Evolutionary conservation across 2,329 filamentous ascomycete species (phyloP).

Genomic region (Keithomyces neogunnii): DNA sequence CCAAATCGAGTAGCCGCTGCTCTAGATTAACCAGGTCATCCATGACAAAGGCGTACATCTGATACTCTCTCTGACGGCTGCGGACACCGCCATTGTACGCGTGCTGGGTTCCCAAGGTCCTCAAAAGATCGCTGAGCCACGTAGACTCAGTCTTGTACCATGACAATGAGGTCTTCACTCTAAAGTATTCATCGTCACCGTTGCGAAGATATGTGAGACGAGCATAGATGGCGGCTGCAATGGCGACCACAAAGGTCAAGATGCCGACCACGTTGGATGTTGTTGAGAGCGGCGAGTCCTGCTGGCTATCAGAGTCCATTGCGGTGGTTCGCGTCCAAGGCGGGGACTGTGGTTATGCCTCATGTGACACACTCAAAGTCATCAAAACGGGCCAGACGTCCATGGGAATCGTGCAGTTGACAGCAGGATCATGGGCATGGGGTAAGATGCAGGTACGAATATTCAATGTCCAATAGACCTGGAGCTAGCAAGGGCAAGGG

Average conservation of each 20-base stretch:
- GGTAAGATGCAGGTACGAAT: too few relatives aligned
- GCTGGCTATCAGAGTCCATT: constrained; percentile 6
- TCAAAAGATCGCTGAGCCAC: constrained; percentile 34
- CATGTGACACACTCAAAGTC: too few relatives aligned
- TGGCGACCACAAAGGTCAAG: constrained; percentile 38
- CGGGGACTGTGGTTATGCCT: too few relatives aligned
- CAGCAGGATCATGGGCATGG: too few relatives aligned
- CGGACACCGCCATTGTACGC: constrained; percentile 10
- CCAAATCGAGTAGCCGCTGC: constrained; percentile 33
- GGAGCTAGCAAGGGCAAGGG: neutral
- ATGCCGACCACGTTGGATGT: constrained; percentile 35
- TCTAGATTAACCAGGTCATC: constrained; percentile 36
- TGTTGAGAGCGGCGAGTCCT: constrained; percentile 36
- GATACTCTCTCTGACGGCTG: constrained; percentile 25
- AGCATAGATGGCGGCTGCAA: constrained; percentile 33
- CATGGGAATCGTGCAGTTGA: too few relatives aligned
- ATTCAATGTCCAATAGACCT: neutral
- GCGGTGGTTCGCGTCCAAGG: neutral
- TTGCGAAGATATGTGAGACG: constrained; percentile 36
- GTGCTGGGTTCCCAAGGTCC: constrained; percentile 18
- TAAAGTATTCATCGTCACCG: constrained; percentile 38
- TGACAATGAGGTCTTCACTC: constrained; percentile 34
- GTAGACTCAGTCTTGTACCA: constrained; percentile 42
- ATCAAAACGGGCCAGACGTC: too few relatives aligned
- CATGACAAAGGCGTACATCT: constrained; percentile 40